Conservation (phyloP, 2,329 filamentous ascomycete genomes). For the Didymella keratinophila region DNA sequence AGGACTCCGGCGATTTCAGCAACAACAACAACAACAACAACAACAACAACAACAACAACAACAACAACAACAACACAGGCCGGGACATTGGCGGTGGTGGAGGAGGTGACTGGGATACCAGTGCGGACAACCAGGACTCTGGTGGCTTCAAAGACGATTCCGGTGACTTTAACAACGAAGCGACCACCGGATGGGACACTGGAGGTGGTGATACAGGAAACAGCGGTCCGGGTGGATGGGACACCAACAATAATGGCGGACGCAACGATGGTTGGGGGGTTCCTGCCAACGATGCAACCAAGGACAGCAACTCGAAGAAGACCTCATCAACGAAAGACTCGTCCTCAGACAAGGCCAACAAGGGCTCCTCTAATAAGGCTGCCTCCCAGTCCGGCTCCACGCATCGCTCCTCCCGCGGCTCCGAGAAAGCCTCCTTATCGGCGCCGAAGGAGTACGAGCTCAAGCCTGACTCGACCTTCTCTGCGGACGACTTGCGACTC, state of each 20-base stretch:
- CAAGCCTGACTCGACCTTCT: slow-evolving; percentile 40
- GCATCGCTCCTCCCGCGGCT: not conserved
- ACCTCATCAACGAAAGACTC: not conserved
- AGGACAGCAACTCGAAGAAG: not conserved
- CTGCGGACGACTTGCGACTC: slow-evolving; percentile 47
- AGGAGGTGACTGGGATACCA: not conserved
- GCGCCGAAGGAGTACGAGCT: slow-evolving; percentile 29
- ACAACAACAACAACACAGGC: too few species aligned
- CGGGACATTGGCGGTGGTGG: not conserved
- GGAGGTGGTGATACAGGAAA: too few species aligned
- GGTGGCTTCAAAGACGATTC: not conserved
- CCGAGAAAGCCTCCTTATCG: not conserved
- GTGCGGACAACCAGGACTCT: not conserved
- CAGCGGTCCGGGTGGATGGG: not conserved
- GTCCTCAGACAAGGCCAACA: not conserved
- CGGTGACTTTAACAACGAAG: not conserved
- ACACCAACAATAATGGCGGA: not conserved
- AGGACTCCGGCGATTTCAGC: not conserved
- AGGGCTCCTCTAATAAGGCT: slow-evolving; percentile 8
- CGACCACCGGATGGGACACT: too few species aligned
- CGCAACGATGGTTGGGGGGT: not conserved
- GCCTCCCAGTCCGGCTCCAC: not conserved
- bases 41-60: too few species aligned
- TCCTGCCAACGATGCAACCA: not conserved
- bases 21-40: not conserved